These are phyloP conservation scores for Metarhizium album DNA, from an alignment of 2,329 filamentous ascomycete species.

Conservation along the genomic window DNA sequence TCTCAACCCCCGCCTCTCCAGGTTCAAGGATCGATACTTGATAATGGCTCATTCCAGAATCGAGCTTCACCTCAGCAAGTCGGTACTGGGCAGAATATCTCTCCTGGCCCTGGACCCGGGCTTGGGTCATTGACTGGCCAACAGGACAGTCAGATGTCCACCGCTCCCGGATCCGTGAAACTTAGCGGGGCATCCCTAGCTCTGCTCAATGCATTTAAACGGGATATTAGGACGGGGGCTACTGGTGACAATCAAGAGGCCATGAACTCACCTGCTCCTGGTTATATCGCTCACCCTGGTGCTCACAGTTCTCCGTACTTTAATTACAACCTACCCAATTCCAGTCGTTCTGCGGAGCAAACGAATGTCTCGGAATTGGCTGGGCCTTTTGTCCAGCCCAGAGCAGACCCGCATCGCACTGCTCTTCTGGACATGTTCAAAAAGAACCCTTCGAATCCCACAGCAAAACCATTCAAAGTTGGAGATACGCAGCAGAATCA, in stretches of 20 bases:
- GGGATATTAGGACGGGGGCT: conserved; percentile 12
- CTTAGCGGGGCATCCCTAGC: conserved; percentile 32
- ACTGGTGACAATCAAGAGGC: conserved; percentile 4
- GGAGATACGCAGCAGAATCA: background rate
- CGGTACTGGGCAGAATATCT: background rate
- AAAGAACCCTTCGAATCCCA: conserved; percentile 16
- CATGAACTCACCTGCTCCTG: background rate
- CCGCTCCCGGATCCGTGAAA: conserved; percentile 13
- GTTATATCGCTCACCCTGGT: background rate
- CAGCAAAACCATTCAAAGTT: background rate
- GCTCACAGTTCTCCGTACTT: background rate
- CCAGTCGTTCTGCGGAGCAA: background rate
- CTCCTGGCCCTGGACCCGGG: background rate
- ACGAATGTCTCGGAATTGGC: conserved; percentile 17
- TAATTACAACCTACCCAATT: background rate
- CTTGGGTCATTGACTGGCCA: background rate
- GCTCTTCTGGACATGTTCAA: conserved; percentile 46
- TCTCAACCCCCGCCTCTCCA: conserved; percentile 45
- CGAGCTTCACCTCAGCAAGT: background rate
- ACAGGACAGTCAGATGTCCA: conserved; percentile 4
- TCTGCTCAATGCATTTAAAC: conserved; percentile 35
- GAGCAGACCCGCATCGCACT: conserved; percentile 30
- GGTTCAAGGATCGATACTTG: conserved; percentile 42
- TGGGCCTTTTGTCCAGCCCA: conserved; percentile 15
- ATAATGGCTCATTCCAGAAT: conserved; percentile 22